A percentile compares a stretch with the other conserved stretches of the same genome.
phyloP scores from a whole-genome alignment of 116 monocot genomes.

The Trichopus zeylanicus region DNA sequence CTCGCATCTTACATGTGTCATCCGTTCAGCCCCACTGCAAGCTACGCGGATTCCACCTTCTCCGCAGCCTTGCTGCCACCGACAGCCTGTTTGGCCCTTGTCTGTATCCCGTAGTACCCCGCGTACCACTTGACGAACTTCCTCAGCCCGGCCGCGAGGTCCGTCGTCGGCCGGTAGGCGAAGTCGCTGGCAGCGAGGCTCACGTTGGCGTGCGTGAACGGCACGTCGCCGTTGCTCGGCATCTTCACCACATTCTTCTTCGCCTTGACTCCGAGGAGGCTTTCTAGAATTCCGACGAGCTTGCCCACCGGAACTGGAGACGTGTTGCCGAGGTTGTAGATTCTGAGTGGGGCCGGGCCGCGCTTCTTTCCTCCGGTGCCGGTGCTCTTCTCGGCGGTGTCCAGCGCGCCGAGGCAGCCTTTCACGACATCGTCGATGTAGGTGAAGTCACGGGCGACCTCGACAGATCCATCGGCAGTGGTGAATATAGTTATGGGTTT shows the following conservation, averaged over 20 bases:
- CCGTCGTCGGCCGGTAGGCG: conserved; percentile 27
- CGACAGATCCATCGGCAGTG: conserved; percentile 7
- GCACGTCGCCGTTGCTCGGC: conserved; percentile 35
- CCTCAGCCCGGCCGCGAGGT: conserved; percentile 23
- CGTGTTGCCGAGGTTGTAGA: conserved; percentile 15
- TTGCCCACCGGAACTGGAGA: conserved; percentile 11
- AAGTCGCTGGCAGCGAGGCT: conserved; percentile 25
- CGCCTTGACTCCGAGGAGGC: conserved; percentile 3
- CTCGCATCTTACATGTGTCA: neutral
- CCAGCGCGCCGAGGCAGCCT: conserved; percentile 23
- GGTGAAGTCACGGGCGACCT: conserved; percentile 27
- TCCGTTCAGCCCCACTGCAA: neutral
- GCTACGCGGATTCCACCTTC: neutral
- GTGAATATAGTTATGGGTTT: conserved; percentile 26
- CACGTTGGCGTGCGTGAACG: conserved; percentile 32
- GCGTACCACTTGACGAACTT: conserved; percentile 38
- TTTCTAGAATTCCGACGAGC: conserved; percentile 5
- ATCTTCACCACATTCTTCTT: conserved; percentile 10
- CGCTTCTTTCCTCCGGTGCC: conserved; percentile 12
- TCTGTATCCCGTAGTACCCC: conserved; percentile 24
- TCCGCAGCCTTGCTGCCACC: neutral
- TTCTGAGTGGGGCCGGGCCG: conserved; percentile 3
- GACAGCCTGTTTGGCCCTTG: neutral
- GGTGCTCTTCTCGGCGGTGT: conserved; percentile 25
- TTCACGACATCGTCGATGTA: conserved; percentile 26